Base-by-base conservation (phyloP, 2,329 filamentous ascomycete genomes). In the Botrytis hyacinthi region DNA sequence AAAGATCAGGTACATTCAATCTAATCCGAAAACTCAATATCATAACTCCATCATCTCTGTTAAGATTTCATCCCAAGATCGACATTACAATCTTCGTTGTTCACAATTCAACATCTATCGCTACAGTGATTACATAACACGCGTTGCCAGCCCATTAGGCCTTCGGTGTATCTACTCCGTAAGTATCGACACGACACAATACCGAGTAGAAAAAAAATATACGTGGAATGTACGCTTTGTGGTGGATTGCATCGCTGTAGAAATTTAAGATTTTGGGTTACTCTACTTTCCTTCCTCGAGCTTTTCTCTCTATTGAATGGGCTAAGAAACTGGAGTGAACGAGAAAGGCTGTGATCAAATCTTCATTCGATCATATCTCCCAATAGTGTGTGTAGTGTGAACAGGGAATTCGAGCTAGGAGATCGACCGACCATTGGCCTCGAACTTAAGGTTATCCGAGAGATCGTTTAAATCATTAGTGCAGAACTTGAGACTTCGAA, bases 251-350 rank as follows among this genome's bases (percentile, higher is more conserved):
- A 57, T 57, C n/a, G 16, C 51, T 57, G 42, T 66, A 22, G 37
- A 22, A 16, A 35, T 14, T 10, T 35, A 22, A n/a, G 42, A 48
- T 66, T 32, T 48, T 32, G 42, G 42, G 42, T 26, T 48, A 44
- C 42, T 48, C 42, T 48, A 48, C 42, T 48, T 26, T 44, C 20
- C 63, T 37, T 9, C 44, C 20, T 35, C 20, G 29, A 48, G 63
- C 63, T 48, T 46, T 54, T 54, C 48, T 54, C 48, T 66, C 51
- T 66, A 48, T 66, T 37, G 63, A 35, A 48, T 66, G 32, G 42
- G 35, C 63, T 66, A 48, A 22, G 29, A 35, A 22, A 3, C 42
- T 14, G 29, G 62, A 46, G 62, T 29, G 42, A 35, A 66, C 20
- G 62, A 42, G 62, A 66, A 54, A 54, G n/a, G 63, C 42, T 44